Percentiles rank a stretch among this genome's conserved stretches.
These are phyloP conservation scores for Arthrocladium fulminans DNA, from an alignment of 2,329 filamentous ascomycete species.

Conservation along the genomic window DNA sequence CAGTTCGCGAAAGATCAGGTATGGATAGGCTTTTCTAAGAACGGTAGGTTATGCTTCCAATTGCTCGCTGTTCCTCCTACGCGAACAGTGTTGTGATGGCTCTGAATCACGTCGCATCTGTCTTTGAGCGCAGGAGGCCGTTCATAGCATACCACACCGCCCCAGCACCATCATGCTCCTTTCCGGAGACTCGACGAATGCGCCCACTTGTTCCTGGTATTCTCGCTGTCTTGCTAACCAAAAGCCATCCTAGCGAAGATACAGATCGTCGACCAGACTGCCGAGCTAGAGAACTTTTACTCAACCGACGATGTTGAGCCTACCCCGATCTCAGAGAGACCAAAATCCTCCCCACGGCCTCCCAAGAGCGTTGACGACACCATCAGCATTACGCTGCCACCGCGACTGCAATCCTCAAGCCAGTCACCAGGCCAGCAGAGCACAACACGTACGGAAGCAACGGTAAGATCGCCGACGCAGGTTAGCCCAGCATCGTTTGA, in stretches of 20 bases:
- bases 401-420: constrained; percentile 8
- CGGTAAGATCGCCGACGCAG: constrained; percentile 13
- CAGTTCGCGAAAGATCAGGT: constrained; percentile 22
- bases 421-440: constrained; percentile 12
- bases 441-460: constrained; percentile 10
- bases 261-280: constrained; percentile 22
- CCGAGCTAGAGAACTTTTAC: constrained; percentile 23
- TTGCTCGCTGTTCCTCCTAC: neutral
- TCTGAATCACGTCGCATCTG: neutral
- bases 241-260: constrained; percentile 16
- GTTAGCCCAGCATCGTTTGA: constrained; percentile 12
- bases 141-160: neutral
- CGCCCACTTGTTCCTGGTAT: neutral
- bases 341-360: constrained; percentile 11
- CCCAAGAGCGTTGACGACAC: constrained; percentile 10
- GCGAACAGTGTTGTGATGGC: neutral
- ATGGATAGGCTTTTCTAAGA: constrained; percentile 22
- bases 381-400: constrained; percentile 3
- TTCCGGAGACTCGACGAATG: neutral
- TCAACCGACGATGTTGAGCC: constrained; percentile 15
- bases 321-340: neutral
- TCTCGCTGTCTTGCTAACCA: neutral
- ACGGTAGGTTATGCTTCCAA: constrained; percentile 18
- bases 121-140: neutral
- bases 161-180: neutral